Evolutionary conservation across 495 filamentous ascomycete species (phyloP).

Genomic region (Viridothelium virens): DNA sequence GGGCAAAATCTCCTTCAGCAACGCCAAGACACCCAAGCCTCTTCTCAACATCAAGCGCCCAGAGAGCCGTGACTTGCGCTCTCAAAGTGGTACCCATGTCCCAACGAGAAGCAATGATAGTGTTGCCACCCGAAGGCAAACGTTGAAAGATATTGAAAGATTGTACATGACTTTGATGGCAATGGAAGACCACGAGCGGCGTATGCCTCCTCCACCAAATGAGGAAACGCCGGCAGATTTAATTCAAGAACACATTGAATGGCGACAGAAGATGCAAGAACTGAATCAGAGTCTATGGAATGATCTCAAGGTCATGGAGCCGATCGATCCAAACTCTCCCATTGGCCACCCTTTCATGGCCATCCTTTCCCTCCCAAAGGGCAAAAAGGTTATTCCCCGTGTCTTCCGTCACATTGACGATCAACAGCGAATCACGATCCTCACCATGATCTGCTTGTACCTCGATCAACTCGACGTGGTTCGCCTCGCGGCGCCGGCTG

Average conservation of each 20-base stretch:
- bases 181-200: constrained; percentile 90
- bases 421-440: constrained; percentile 84
- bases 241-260: constrained; percentile 60
- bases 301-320: constrained; percentile 80
- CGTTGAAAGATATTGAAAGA: constrained; percentile 74
- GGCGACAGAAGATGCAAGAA: constrained; percentile 58
- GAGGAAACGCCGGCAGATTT: constrained; percentile 55
- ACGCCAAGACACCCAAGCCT: constrained; percentile 91
- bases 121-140: constrained; percentile 65
- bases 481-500: constrained; percentile 60
- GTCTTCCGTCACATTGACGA: constrained; percentile 89
- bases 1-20: constrained; percentile 98
- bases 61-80: constrained; percentile 53
- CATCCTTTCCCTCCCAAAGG: constrained; percentile 88
- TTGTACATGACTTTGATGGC: constrained; percentile 83
- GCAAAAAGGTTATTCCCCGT: constrained; percentile 89
- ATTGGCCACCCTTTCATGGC: constrained; percentile 90
- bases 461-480: constrained; percentile 89
- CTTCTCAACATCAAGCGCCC: constrained; percentile 88
- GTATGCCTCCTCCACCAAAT: constrained; percentile 60
- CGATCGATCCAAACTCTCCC: constrained; percentile 61
- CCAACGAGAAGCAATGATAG: constrained; percentile 38
- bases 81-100: constrained; percentile 41
- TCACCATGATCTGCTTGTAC: constrained; percentile 94
- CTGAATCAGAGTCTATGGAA: constrained; percentile 79